Percentiles rank a stretch among this genome's conserved stretches.
Evolutionary conservation across 306 rosid species (phyloP).

Genomic region (Cicer chorassanicum): DNA sequence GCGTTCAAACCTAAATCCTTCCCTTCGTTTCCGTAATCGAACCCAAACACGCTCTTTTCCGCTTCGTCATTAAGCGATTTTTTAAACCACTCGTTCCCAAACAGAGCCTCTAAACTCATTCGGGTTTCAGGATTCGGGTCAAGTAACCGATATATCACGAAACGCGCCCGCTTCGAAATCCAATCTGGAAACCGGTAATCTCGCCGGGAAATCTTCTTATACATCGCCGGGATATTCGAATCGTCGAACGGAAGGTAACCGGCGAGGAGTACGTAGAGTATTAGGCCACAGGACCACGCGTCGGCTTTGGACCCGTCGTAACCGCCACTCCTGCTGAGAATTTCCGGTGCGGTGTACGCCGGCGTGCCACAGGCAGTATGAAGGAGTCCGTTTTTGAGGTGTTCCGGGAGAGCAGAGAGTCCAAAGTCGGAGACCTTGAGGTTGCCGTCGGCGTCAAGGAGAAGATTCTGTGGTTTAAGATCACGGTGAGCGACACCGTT

Average conservation of each 20-base stretch:
- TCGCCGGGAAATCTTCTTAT: constrained; percentile 55
- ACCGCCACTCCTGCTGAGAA: constrained; percentile 57
- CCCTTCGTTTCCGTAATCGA: not conserved
- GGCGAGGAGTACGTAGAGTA: constrained; percentile 67
- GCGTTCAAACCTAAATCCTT: constrained; percentile 56
- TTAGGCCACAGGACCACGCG: constrained; percentile 88
- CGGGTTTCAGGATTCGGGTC: constrained; percentile 76
- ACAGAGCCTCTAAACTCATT: constrained; percentile 56
- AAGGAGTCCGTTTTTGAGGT: constrained; percentile 67
- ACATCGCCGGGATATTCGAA: constrained; percentile 64
- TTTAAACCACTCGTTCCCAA: constrained; percentile 63
- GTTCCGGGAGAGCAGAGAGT: constrained; percentile 84
- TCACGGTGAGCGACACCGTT: constrained; percentile 89
- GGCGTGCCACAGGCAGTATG: constrained; percentile 91
- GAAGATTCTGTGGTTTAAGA: constrained; percentile 83
- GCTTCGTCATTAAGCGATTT: constrained; percentile 46
- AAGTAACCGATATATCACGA: constrained; percentile 57
- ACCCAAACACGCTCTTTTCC: constrained; percentile 39
- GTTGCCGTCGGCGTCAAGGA: constrained; percentile 65
- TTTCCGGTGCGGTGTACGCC: constrained; percentile 87
- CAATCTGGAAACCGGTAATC: constrained; percentile 60
- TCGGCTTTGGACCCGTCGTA: constrained; percentile 86
- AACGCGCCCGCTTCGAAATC: constrained; percentile 59
- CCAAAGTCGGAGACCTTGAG: constrained; percentile 87
- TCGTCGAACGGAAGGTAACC: constrained; percentile 74